phyloP scores from a whole-genome alignment of 2,329 filamentous ascomycete genomes.

The Penicillium italicum region DNA sequence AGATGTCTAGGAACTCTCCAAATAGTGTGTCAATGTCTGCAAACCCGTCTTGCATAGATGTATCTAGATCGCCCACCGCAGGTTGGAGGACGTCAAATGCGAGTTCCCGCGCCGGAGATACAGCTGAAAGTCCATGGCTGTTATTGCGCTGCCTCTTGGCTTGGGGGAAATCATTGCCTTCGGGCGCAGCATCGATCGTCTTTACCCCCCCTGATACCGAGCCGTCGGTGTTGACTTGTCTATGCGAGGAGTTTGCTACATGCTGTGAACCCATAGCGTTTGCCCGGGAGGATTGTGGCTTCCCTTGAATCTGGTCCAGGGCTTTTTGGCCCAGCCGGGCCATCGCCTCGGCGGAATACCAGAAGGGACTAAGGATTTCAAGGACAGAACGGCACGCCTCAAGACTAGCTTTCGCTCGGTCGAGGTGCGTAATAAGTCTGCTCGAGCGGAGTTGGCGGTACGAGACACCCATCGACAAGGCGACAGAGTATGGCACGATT shows the following conservation, averaged over 20 bases:
- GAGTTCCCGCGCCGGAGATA: slow-evolving; percentile 7
- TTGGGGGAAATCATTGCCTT: background rate
- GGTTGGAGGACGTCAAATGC: slow-evolving; percentile 39
- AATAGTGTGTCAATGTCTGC: slow-evolving; percentile 37
- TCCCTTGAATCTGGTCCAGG: slow-evolving; percentile 30
- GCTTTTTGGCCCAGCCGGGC: slow-evolving; percentile 40
- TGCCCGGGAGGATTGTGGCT: background rate
- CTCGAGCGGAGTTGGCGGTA: slow-evolving; percentile 56
- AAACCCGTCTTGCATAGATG: slow-evolving; percentile 29
- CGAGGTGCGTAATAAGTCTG: slow-evolving; percentile 42
- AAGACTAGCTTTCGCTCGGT: slow-evolving; percentile 37
- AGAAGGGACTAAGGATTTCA: slow-evolving; percentile 34
- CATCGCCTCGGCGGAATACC: slow-evolving; percentile 44
- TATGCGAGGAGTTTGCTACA: background rate
- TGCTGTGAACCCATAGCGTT: background rate
- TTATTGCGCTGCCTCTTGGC: slow-evolving; percentile 1
- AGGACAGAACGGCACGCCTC: slow-evolving; percentile 36
- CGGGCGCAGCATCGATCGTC: background rate
- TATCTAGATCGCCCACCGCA: slow-evolving; percentile 38
- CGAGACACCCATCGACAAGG: slow-evolving; percentile 54
- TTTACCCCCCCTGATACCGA: background rate
- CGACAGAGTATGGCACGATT: slow-evolving; percentile 54
- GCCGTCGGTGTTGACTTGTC: background rate
- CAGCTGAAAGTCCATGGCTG: background rate
- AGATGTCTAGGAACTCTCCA: slow-evolving; percentile 36